phyloP scores from a whole-genome alignment of 106 monocot genomes.

The Posidonia australis region DNA sequence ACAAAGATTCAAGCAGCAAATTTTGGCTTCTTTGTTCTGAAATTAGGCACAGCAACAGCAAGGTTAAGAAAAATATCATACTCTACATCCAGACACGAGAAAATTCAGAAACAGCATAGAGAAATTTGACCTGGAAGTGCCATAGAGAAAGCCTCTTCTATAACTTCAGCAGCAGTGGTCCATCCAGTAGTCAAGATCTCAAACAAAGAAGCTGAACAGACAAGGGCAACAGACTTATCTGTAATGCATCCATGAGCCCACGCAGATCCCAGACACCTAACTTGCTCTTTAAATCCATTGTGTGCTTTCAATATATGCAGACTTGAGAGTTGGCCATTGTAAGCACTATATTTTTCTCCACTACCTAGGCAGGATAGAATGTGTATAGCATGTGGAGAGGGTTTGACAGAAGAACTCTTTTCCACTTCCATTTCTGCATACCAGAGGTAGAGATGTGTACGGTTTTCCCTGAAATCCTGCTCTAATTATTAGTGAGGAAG shows the following conservation, averaged over 20 bases:
- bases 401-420: slow-evolving; percentile 19
- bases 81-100: neutral
- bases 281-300: slow-evolving; percentile 85
- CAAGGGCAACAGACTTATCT: slow-evolving; percentile 56
- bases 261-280: slow-evolving; percentile 36
- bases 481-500: slow-evolving; percentile 7
- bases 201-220: slow-evolving; percentile 81
- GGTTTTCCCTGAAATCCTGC: slow-evolving; percentile 53
- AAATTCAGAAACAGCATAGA: neutral
- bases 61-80: neutral
- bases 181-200: slow-evolving; percentile 54
- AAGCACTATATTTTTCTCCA: slow-evolving; percentile 49
- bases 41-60: neutral
- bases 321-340: slow-evolving; percentile 28
- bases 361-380: slow-evolving; percentile 70
- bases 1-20: slow-evolving; percentile 62
- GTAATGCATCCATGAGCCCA: slow-evolving; percentile 60
- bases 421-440: slow-evolving; percentile 81
- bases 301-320: slow-evolving; percentile 56
- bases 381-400: slow-evolving; percentile 44
- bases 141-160: slow-evolving; percentile 64
- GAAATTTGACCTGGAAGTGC: slow-evolving; percentile 57
- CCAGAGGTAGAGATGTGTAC: slow-evolving; percentile 68
- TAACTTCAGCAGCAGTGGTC: slow-evolving; percentile 46
- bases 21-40: slow-evolving; percentile 58